Evolutionary conservation across 805 yeast species (phyloP), one percentile per base, ranked within the genome.

Genomic region (Candida montana): DNA sequence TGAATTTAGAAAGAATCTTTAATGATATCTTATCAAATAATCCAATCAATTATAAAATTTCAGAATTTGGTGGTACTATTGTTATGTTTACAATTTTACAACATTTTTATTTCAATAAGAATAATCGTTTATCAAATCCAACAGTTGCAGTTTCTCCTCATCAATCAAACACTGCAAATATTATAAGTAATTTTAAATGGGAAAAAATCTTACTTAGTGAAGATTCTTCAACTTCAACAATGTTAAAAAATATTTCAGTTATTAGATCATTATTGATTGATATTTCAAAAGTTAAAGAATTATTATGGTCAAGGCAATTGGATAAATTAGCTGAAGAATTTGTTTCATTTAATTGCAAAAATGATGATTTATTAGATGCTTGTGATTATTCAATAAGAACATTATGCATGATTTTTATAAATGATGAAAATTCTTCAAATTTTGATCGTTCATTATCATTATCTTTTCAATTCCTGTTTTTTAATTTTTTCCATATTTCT

Each of bases 71-170:
- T 3, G 62, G 72, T 18, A 56, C 62, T 16, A 63, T 71, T 46
- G 48, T 69, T 16, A 71, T 67, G 51, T 65, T 64, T 47, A 69
- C 70, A 1, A 51, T 69, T 10, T 64, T 67, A 38, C 75, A 70
- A 43, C 61, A 57, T 33, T 55, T 58, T 31, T 56, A 49, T 32
- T 50, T 47, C 26, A 49, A 53, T 39, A 51, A 52, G 33, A 50
- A 45, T 18, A 46, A 52, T 29, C 40, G 30, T 0, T 10, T 68
- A 62, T 63, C 70, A 49, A 52, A 59, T 60, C 31, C 53, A 61
- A 31, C 53, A n/a, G 42, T 39, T 24, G 60, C 59, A 8, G 66
- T 71, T 61, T 61, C 71, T 11, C 57, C 65, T 27, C 62, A 59
- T 5, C 72, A 69, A 15, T 48, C 60, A 39, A 70, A 72, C 10